Evolutionary conservation across 163 green algal genomes (phyloP), one percentile per base, ranked within the genome.

Genomic region (Chloromonas sp.): DNA sequence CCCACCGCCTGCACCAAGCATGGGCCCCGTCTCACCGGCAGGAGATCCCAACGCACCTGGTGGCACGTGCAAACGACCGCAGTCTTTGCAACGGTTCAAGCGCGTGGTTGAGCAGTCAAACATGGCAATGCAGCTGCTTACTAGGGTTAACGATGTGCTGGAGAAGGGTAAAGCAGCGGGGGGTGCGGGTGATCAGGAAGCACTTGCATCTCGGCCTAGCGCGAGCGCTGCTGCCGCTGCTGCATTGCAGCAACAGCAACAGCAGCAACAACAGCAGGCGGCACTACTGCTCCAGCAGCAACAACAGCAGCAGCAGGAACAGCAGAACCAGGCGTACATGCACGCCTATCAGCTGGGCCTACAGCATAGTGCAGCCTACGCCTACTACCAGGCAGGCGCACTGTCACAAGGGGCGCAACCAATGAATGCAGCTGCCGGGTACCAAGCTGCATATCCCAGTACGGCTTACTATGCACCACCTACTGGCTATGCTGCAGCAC

Each of bases 71-170:
- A 60, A 77, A 1, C 84, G 84, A 2, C 84, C 84, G 57, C 86
- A 89, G 83, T 85, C 85, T 3, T 84, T 90, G 85, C 71, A 85
- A 36, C 84, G 87, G 15, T 90, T 90, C 83, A 88, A 87, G 76
- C 87, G 87, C n/a, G 83, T 90, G 71, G 87, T 86, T 79, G 61
- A 90, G 61, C 87, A 90, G 87, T 82, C 58, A 36, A 82, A 71
- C 61, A 88, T 88, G 83, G 87, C 87, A 60, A 90, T 90, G 85
- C 82, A 88, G 58, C 85, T 90, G 83, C 87, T 90, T 14, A 82
- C 82, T 61, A 61, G 87, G 14, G 87, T 90, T 36, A 86, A 90
- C 60, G 87, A 83, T 15, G 87, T 85, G 60, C 62, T 90, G 79
- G 14, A 36, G 58, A 82, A 70, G 59, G 79, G 36, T 61, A 14